phyloP scores from a whole-genome alignment of 2,329 filamentous ascomycete genomes.

The Talaromyces islandicus region DNA sequence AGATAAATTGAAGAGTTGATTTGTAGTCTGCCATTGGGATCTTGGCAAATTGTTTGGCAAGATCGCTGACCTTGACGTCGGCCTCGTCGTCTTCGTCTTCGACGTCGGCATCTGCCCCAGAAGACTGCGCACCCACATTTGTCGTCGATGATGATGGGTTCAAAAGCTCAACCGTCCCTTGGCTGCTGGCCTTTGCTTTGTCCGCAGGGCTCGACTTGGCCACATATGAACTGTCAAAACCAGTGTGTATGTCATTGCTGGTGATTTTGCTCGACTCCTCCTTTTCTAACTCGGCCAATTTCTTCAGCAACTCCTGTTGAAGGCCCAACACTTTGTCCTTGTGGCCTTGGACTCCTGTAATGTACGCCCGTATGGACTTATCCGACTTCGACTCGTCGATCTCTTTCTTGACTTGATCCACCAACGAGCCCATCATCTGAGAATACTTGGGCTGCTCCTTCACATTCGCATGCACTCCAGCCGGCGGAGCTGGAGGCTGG shows the following conservation, averaged over 20 bases:
- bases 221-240: conserved; percentile 83
- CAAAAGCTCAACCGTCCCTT: conserved; percentile 61
- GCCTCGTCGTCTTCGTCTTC: conserved; percentile 59
- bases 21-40: conserved; percentile 72
- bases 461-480: conserved; percentile 70
- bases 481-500: conserved; percentile 68
- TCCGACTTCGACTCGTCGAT: conserved; percentile 67
- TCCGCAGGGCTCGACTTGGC: conserved; percentile 49
- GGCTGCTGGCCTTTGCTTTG: conserved; percentile 42
- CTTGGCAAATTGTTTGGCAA: conserved; percentile 74
- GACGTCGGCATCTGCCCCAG: conserved; percentile 52
- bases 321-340: conserved; percentile 69
- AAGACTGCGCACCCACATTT: conserved; percentile 47
- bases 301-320: conserved; percentile 66
- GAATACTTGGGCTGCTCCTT: conserved; percentile 78
- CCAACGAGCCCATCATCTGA: conserved; percentile 95
- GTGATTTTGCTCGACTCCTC: conserved; percentile 88
- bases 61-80: conserved; percentile 66
- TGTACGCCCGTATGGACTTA: conserved; percentile 67
- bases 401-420: conserved; percentile 87
- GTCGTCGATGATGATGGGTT: conserved; percentile 53
- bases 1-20: conserved; percentile 68
- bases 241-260: conserved; percentile 79
- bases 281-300: conserved; percentile 75
- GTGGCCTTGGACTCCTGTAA: conserved; percentile 71